Evolutionary conservation across 2,329 filamentous ascomycete species (phyloP).

Genomic region (Trichoderma simmonsii): DNA sequence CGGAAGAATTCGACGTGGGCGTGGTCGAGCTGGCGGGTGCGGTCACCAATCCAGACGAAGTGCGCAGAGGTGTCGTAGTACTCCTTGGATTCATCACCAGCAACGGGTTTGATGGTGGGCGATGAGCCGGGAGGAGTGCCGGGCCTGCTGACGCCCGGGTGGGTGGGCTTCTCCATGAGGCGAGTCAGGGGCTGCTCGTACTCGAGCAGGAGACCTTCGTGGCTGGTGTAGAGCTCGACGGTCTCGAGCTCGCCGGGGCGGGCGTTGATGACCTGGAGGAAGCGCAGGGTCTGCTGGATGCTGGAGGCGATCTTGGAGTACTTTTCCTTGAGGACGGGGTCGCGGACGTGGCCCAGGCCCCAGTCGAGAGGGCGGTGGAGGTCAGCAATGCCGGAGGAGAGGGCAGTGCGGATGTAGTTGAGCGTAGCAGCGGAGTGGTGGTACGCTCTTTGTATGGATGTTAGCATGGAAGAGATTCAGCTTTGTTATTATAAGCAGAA

Average conservation of each 20-base stretch:
- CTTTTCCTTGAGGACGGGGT: conserved; percentile 77
- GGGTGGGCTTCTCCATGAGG: conserved; percentile 62
- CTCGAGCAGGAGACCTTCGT: conserved; percentile 89
- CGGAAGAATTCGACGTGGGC: conserved; percentile 98
- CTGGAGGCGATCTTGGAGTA: conserved; percentile 82
- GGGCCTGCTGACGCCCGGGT: conserved; percentile 46
- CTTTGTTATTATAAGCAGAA: background rate
- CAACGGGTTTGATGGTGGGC: conserved; percentile 34
- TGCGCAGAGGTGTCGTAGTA: conserved; percentile 95
- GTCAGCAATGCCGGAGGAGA: conserved; percentile 87
- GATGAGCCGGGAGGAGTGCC: conserved; percentile 39
- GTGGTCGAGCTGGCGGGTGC: conserved; percentile 87
- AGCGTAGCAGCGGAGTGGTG: conserved; percentile 92
- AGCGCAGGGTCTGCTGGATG: conserved; percentile 86
- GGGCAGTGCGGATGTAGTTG: conserved; percentile 83
- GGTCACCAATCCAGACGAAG: conserved; percentile 98
- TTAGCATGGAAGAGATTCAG: background rate
- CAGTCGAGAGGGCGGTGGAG: conserved; percentile 92
- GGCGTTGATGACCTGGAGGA: conserved; percentile 91
- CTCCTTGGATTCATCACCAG: conserved; percentile 45
- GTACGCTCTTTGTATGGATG: conserved; percentile 63
- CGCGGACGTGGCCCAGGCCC: conserved; percentile 86
- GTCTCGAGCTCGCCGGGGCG: conserved; percentile 81
- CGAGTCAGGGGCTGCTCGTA: conserved; percentile 90
- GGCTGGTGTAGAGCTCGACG: conserved; percentile 91